Conservation (phyloP, 2,329 filamentous ascomycete species). For the Ascochyta lentis region DNA sequence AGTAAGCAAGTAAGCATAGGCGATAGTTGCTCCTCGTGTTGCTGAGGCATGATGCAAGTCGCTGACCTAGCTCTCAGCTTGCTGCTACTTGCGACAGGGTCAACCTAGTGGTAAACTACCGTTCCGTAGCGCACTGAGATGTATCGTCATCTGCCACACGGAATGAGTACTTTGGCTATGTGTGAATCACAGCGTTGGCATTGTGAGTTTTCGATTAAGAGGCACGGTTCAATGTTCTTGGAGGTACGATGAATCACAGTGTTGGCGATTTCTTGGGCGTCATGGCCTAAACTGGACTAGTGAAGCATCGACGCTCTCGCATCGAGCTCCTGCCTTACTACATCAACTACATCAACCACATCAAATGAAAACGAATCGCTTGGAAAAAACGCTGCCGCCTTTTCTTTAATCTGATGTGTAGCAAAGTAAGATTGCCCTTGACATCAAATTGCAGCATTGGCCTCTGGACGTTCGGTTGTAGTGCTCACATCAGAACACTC, state of each 20-base stretch:
- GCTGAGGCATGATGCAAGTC: background rate
- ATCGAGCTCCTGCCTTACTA: too few species aligned
- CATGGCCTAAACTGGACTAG: background rate
- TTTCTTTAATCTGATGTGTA: too few species aligned
- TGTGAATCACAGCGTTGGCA: background rate
- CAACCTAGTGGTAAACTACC: background rate
- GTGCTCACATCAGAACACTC: too few species aligned
- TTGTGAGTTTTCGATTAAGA: background rate
- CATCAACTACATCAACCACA: too few species aligned
- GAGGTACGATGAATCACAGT: background rate
- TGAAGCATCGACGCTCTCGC: background rate
- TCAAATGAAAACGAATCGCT: too few species aligned
- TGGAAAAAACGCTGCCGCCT: too few species aligned
- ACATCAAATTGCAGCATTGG: too few species aligned
- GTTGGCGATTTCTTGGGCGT: background rate
- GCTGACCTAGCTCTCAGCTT: slow-evolving; percentile 16
- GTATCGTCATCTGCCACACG: background rate
- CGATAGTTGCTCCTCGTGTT: background rate
- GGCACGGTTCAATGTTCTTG: too few species aligned
- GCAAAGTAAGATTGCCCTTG: too few species aligned
- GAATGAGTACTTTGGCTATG: background rate
- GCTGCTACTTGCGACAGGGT: slow-evolving; percentile 1
- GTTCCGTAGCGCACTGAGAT: background rate
- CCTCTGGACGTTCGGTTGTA: too few species aligned
- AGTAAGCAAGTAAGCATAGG: background rate